Conservation (phyloP, 2,329 filamentous ascomycete species). For the Paramyrothecium sp. region DNA sequence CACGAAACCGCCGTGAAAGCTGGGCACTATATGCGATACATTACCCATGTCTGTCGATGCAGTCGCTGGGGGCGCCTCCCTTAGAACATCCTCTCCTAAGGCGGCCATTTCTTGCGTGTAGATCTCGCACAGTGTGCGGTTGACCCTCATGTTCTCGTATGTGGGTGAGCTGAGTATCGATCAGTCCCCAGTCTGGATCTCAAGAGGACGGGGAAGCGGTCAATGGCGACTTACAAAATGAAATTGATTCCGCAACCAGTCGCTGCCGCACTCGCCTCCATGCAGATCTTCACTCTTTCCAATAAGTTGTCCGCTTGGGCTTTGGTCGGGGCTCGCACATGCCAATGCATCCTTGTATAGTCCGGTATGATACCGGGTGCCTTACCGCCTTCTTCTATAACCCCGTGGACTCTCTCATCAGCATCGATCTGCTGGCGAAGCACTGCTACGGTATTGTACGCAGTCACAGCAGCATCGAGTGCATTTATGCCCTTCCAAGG, state of each 20-base stretch:
- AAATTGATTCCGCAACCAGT: constrained; percentile 33
- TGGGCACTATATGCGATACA: constrained; percentile 44
- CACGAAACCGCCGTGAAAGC: constrained; percentile 46
- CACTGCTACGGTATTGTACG: constrained; percentile 33
- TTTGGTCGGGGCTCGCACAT: constrained; percentile 33
- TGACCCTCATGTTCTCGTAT: constrained; percentile 45
- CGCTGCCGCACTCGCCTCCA: constrained; percentile 31
- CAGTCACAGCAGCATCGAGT: constrained; percentile 32
- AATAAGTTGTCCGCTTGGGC: constrained; percentile 22
- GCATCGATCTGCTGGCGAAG: constrained; percentile 36
- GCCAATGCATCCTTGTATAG: constrained; percentile 36
- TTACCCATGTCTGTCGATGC: constrained; percentile 51
- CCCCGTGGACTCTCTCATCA: constrained; percentile 32
- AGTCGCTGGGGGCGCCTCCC: constrained; percentile 30
- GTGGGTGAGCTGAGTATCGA: constrained; percentile 23
- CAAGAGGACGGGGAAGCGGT: not conserved
- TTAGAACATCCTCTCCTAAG: constrained; percentile 34
- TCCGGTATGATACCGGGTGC: constrained; percentile 38
- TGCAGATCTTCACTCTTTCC: constrained; percentile 31
- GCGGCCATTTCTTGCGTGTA: constrained; percentile 43
- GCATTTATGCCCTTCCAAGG: constrained; percentile 37
- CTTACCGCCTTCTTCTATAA: constrained; percentile 33
- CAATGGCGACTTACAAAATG: constrained; percentile 24
- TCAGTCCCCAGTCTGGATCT: not conserved
- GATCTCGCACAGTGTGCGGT: constrained; percentile 39